Evolutionary conservation across 1,284 basidiomycete species (phyloP), one percentile per base, ranked within the genome.

Genomic region (Apiotrichum veenhuisii): DNA sequence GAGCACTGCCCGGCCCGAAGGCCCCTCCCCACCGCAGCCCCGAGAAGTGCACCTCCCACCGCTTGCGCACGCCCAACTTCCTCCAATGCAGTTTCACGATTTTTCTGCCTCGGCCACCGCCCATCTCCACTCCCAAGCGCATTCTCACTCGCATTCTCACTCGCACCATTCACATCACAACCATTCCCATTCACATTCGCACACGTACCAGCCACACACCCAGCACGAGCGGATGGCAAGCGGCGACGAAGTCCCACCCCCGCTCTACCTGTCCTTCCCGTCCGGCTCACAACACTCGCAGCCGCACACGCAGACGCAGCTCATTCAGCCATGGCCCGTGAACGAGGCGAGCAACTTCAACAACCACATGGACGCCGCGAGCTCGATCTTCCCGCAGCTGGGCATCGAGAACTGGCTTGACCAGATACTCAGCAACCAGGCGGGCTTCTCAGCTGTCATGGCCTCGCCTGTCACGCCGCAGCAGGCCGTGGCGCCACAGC

Each of bases 401-500:
- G 54, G 54, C 8, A 55, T 57, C 25, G 55, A 57, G 41, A 48
- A 37, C n/a, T 57, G 55, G 55, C 34, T 57, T 9, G 50, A 57
- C 50, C 55, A 57, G 34, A 58, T 58, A 38, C 43, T 54, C 22
- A 50, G 52, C n/a, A 40, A 43, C 30, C 54, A 49, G 18, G 34
- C 54, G 2, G n/a, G 38, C 3, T 44, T 55, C 33, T 22, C 53
- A 7, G 25, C 38, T 14, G 34, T 37, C 12, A 41, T 50, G 25
- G 44, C 26, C 23, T 15, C 25, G 30, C 34, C 44, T 0, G 27
- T 22, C 3, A 22, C 42, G 18, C 54, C 37, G 8, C 54, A 49
- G 9, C 38, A 55, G 12, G 20, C 14, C 5, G 9, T 22, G 5
- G 20, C 36, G 15, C 27, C 11, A 17, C 15, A 40, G 8, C 20